Evolutionary conservation across 1,139 yeast genomes (phyloP), one percentile per base, ranked within the genome.

Genomic region (Suhomyces choctaworum): DNA sequence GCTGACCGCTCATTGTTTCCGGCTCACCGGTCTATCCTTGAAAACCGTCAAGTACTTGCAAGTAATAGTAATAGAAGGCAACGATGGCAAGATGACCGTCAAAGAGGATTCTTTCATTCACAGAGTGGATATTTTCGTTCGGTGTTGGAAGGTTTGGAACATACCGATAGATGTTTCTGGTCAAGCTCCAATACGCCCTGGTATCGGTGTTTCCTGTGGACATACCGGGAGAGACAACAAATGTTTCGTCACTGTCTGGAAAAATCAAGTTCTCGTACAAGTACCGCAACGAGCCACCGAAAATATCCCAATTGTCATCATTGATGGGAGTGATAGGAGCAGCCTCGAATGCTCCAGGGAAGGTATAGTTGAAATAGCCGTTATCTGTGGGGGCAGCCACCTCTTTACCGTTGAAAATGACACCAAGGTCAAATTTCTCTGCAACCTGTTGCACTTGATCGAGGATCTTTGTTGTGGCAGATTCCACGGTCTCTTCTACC

Each of bases 241-340:
- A 60, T 2, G 54, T 42, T 2, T 56, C 60, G 23, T 54, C 50
- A 7, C 44, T 37, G 1, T 54, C 58, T 2, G 69, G 66, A 39
- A 50, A 56, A 7, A 66, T 47, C 35, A 70, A 54, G 20, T 78
- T 73, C 46, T 76, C 82, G 48, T 67, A 80, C 29, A 80, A 62
- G 46, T 76, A 73, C 27, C 79, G 66, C 36, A 80, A 69, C 2
- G 82, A 64, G 3, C 86, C 84, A 1, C 77, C 74, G 36, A 77
- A 68, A 1, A 65, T 42, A 27, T 70, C 63, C 83, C 84, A 81
- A n/a, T 66, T 58, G 16, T 58, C 63, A 22, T 70, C 73, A 33
- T 62, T 64, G 12, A 56, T 54, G 7, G 78, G 77, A 1, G 85
- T 69, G 4, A 75, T 56, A 3, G 88, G 88, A 0, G 87, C 78